Evolutionary conservation across 768 basidiomycete species (phyloP).

Genomic region (Clitopilus passeckerianus): DNA sequence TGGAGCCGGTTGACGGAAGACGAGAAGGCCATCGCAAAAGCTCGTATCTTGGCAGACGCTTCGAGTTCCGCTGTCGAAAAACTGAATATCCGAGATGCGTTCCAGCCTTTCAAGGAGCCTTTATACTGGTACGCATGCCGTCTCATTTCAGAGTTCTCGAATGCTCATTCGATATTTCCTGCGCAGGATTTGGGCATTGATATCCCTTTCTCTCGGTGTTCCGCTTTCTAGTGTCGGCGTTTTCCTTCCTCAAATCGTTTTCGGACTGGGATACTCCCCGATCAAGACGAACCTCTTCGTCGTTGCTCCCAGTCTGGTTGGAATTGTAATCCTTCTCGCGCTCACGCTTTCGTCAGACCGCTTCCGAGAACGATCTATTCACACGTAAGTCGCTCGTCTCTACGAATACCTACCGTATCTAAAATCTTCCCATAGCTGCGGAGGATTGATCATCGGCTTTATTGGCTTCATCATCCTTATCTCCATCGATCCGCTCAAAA

Average conservation of each 20-base stretch:
- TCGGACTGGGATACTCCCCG: constrained; percentile 39
- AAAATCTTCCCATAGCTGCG: constrained; percentile 22
- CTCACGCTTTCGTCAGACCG: constrained; percentile 48
- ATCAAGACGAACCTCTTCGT: constrained; percentile 50
- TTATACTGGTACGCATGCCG: constrained; percentile 31
- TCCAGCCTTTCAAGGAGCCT: constrained; percentile 36
- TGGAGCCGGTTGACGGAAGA: constrained; percentile 31
- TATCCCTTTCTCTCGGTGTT: constrained; percentile 40
- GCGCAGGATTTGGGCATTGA: constrained; percentile 37
- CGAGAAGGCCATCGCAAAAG: constrained; percentile 35
- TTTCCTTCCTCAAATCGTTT: constrained; percentile 45
- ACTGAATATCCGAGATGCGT: constrained; percentile 37
- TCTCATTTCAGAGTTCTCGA: neutral
- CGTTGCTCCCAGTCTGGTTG: constrained; percentile 48
- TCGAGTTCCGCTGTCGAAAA: constrained; percentile 36
- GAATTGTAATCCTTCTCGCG: constrained; percentile 37
- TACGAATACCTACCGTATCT: neutral
- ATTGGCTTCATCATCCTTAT: constrained; percentile 42
- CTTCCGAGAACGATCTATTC: constrained; percentile 46
- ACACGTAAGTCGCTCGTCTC: constrained; percentile 22
- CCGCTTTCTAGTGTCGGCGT: constrained; percentile 48
- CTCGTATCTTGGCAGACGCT: constrained; percentile 40
- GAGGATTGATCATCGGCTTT: constrained; percentile 31
- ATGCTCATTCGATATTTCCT: neutral
- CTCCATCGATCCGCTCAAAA: constrained; percentile 31